Evolutionary conservation across 352 stramenopile species (phyloP).

Genomic region (Phytophthora pisi): DNA sequence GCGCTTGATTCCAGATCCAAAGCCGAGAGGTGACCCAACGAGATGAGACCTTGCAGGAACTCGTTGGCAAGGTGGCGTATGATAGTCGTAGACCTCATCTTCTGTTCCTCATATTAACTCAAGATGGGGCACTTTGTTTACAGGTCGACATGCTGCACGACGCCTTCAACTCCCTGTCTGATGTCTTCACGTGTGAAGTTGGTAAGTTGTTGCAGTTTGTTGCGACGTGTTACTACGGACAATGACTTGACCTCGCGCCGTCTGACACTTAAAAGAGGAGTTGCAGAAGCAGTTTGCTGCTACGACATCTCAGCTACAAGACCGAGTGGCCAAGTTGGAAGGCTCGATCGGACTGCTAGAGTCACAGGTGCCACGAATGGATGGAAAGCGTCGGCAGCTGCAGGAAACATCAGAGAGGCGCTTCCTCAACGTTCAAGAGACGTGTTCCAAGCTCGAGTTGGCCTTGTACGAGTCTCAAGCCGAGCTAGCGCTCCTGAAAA

Average conservation of each 20-base stretch:
- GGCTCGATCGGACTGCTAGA: slow-evolving; percentile 39
- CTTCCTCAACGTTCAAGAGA: slow-evolving; percentile 51
- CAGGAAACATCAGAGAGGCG: slow-evolving; percentile 46
- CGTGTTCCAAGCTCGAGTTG: slow-evolving; percentile 55
- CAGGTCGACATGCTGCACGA: slow-evolving; percentile 57
- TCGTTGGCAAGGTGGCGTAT: slow-evolving; percentile 33
- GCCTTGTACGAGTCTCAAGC: slow-evolving; percentile 56
- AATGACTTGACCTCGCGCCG: background rate
- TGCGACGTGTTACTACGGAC: background rate
- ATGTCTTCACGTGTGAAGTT: slow-evolving; percentile 61
- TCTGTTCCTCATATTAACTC: too few species aligned
- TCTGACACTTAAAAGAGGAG: slow-evolving; percentile 26
- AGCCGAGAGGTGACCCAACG: slow-evolving; percentile 50
- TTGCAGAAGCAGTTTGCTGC: slow-evolving; percentile 34
- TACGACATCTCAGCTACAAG: slow-evolving; percentile 32
- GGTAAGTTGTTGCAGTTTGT: slow-evolving; percentile 28
- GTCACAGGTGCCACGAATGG: slow-evolving; percentile 36
- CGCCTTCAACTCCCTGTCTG: slow-evolving; percentile 62
- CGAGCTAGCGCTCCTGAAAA: slow-evolving; percentile 47
- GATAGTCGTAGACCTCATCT: too few species aligned
- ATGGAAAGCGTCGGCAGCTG: slow-evolving; percentile 48
- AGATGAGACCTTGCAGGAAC: slow-evolving; percentile 53
- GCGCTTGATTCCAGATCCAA: slow-evolving; percentile 39
- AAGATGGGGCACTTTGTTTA: too few species aligned
- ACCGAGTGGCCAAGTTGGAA: slow-evolving; percentile 44